Base-by-base conservation (phyloP, 1,139 yeast genomes). In the Scheffersomyces quercinus region DNA sequence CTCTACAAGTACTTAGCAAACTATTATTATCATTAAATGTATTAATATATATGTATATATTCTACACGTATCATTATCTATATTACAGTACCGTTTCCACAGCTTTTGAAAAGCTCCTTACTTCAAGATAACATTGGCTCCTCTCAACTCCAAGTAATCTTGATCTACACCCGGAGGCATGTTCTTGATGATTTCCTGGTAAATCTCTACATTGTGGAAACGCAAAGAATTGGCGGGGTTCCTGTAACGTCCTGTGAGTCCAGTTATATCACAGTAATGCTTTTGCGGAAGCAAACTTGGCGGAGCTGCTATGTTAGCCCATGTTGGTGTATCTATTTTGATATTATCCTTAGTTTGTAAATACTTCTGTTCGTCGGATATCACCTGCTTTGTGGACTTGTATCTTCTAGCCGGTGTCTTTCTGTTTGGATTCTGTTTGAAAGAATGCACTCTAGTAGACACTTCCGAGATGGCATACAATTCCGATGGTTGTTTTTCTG, bases 81-180 rank as follows among this genome's bases (percentile, higher is more conserved):
- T 37, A 29, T 13, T 24, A 37, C 20, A 14, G 15, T 6, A n/a
- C 35, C 39, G 8, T 37, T 37, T 9, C 28, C 6, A 13, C 24
- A 6, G 8, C 38, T 28, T 15, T 30, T 12, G 8, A 7, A 30
- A 7, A 7, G 3, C 3, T 3, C 9, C 50, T 80, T 56, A 73
- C 57, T 73, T 84, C 60, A 91, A 73, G 7, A 91, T 81, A 16
- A 91, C 91, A 60, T 90, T 87, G 34, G 97, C 98, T 38, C 89
- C 90, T 54, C 99, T 76, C 50, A 93, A 71, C 53, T 88, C 87
- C 59, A 93, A 73, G 61, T 90, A 93, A 62, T 89, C 96, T 65
- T 93, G 98, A 65, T 93, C 98, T 14, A 87, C 88, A 26, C 97
- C 96, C 1, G 95, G 87, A 1, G 91, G 85, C 82, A 93, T 81